Base-by-base conservation (phyloP, 208 protist genomes). In the Acanthamoeba castellanii region DNA sequence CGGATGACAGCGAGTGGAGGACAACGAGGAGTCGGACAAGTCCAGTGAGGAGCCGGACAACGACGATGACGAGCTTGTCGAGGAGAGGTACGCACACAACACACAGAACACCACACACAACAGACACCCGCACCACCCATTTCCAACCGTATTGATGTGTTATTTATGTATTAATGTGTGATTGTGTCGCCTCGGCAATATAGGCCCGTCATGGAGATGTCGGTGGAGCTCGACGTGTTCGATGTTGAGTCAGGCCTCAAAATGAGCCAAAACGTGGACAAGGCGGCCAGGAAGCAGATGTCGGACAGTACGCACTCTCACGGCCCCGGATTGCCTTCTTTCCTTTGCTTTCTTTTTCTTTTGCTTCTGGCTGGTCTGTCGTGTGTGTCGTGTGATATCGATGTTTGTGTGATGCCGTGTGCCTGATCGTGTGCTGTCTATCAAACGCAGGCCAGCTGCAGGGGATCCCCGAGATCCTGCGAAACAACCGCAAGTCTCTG, bases 391-490 rank as follows among this genome's bases (percentile, higher is more conserved):
- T n/a, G n/a, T n/a, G n/a, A n/a, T n/a, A n/a, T 9, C 20, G 14
- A 64, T 64, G 57, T 64, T 64, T 20, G 68, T 76, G 68, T 32
- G n/a, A 42, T 16, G 8, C 9, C 68, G 20, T 16, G 27, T 34
- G 9, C 68, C 68, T 32, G 9, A 14, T 76, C 9, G 14, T 30
- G 14, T 76, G 8, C 68, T 76, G 30, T 76, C 9, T 76, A 32
- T 27, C 25, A 6, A 2, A 32, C 61, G 61, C 27, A 68, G 61
- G 61, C 61, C 61, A 81, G n/a, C 34, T 81, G 72, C 11, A 81
- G 5, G 72, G 72, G 7, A 42, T 81, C n/a, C 72, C 72, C n/a
- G 72, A 81, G 72, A 45, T 81, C 32, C 72, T 81, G 72, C 72
- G 72, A 81, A 3, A 34, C 16, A 34, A 81, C 72, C 72, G 72